These are phyloP conservation scores for Agrocybe chaxingu DNA, from an alignment of 768 basidiomycete genomes.

Conservation along the genomic window DNA sequence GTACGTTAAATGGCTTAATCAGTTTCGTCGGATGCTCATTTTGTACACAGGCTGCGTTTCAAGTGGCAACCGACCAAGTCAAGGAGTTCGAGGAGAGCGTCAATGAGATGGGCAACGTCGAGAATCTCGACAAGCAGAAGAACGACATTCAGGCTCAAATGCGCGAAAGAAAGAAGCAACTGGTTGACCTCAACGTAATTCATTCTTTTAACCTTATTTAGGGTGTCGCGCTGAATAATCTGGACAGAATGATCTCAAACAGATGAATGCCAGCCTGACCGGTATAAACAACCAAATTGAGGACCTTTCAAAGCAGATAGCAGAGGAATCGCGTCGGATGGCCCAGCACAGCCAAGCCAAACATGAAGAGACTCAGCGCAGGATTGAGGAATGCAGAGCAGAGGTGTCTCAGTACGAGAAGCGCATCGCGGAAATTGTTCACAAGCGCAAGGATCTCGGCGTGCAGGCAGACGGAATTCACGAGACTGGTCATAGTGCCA, in stretches of 20 bases:
- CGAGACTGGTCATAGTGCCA: no score
- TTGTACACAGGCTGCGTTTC: constrained; percentile 24
- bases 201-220: neutral
- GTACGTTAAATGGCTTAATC: constrained; percentile 19
- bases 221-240: neutral
- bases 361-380: constrained; percentile 52
- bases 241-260: constrained; percentile 34
- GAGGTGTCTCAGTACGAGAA: constrained; percentile 36
- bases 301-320: constrained; percentile 46
- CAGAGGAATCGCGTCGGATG: constrained; percentile 49
- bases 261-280: constrained; percentile 41
- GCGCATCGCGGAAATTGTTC: constrained; percentile 24
- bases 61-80: constrained; percentile 28
- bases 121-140: constrained; percentile 32
- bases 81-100: constrained; percentile 26
- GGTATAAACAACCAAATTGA: constrained; percentile 29
- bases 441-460: constrained; percentile 33
- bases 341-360: constrained; percentile 58
- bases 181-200: constrained; percentile 45
- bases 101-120: constrained; percentile 26
- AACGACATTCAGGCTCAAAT: constrained; percentile 46
- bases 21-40: neutral
- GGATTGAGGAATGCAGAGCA: constrained; percentile 45
- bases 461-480: constrained; percentile 23
- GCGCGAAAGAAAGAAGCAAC: constrained; percentile 38